phyloP scores from a whole-genome alignment of 306 rosid genomes.

The Lathyrus oleraceus region DNA sequence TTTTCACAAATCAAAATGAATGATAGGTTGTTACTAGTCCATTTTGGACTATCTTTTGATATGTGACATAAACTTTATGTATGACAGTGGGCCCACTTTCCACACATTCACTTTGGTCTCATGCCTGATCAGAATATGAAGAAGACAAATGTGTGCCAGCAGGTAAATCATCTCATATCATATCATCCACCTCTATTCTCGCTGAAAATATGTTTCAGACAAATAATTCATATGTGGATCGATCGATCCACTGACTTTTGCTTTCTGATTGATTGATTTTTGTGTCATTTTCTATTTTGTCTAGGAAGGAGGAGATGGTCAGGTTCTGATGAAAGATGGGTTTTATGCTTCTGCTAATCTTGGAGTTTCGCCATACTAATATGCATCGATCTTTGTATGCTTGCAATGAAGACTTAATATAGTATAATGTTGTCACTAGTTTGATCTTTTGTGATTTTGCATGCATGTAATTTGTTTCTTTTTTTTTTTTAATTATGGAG shows the following conservation, averaged over 20 bases:
- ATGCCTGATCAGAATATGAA: conserved; percentile 82
- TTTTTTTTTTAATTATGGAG: conserved; percentile 27
- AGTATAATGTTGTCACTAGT: conserved; percentile 25
- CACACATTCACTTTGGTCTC: conserved; percentile 96
- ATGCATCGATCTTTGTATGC: not conserved
- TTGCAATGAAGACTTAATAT: not conserved
- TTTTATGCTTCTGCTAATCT: conserved; percentile 64
- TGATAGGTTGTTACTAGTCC: conserved; percentile 19
- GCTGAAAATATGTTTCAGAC: conserved; percentile 37
- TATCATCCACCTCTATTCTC: conserved; percentile 36
- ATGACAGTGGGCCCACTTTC: conserved; percentile 98
- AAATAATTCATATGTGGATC: conserved; percentile 14
- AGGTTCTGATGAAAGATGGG: conserved; percentile 68
- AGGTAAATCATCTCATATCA: conserved; percentile 39
- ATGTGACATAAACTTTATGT: conserved; percentile 36
- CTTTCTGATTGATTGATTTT: conserved; percentile 21
- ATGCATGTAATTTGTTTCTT: conserved; percentile 33
- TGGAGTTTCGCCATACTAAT: conserved; percentile 72
- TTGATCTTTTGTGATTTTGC: conserved; percentile 30
- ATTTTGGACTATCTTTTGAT: conserved; percentile 34
- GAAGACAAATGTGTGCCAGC: conserved; percentile 74
- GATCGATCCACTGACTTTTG: conserved; percentile 4
- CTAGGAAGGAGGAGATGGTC: conserved; percentile 67
- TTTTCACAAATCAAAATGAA: conserved; percentile 29
- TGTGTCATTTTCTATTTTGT: conserved; percentile 37